Base-by-base conservation (phyloP, 345 rosid species). In the Moricandia moricandioides region DNA sequence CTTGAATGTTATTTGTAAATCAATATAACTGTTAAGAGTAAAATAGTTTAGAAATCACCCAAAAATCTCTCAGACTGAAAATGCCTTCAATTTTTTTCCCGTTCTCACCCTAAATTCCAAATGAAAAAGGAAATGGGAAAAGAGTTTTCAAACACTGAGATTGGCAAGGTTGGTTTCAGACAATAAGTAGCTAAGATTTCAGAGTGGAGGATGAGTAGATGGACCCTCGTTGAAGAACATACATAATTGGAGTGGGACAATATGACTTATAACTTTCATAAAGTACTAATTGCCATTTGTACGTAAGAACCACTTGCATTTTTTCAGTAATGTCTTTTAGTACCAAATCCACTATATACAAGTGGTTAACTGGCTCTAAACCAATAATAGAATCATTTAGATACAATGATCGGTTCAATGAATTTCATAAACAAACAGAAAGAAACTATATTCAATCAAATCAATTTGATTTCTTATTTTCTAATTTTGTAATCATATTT, bases 131-230 rank as follows among this genome's bases (percentile, higher is more conserved):
- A 21, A 21, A 21, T 21, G 24, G 24, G 24, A 21, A 21, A 21
- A 21, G 24, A 21, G 24, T 21, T 21, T 21, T 21, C 24, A 21
- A 21, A 21, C 24, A 21, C 24, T 21, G 24, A 21, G 24, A 21
- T 21, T 54, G 70, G 59, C 18, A 54, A 76, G 18, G 80, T 63
- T 69, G 56, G 51, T 62, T 62, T 39, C 43, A 69, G 59, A 69
- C 70, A 62, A 54, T 37, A 56, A 70, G 75, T 64, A 77, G 64
- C 65, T 57, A 57, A 34, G 51, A 57, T 33, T 64, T 56, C 1
- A 62, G 67, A 77, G 80, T 77, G 80, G 72, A 58, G 26, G 67
- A 40, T 65, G 80, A 70, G 80, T 77, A 56, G 80, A 71, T 14
- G 61, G 17, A 77, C 75, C 69, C 69, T 75, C 56, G 35, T 27